Evolutionary conservation across 176 grass and related monocot genomes (phyloP).

Genomic region (Elymus sibiricus): DNA sequence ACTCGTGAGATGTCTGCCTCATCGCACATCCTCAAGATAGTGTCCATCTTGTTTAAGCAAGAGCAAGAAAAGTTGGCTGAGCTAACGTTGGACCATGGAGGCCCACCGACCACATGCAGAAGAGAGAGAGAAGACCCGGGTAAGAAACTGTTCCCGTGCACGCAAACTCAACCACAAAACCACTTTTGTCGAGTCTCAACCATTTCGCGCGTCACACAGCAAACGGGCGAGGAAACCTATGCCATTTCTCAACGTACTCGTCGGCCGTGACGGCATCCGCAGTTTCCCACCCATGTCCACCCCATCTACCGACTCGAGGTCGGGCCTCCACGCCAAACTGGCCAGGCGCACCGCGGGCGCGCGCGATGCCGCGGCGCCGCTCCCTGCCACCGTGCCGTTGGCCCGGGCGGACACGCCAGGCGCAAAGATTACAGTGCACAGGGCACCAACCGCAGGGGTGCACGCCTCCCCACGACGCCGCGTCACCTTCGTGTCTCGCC

Average conservation of each 20-base stretch:
- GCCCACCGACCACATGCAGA: not conserved
- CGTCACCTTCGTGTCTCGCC: not conserved
- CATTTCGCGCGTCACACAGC: not conserved
- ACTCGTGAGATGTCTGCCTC: not conserved
- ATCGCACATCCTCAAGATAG: not conserved
- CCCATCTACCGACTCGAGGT: not conserved
- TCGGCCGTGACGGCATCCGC: not conserved
- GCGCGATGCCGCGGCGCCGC: too few relatives aligned
- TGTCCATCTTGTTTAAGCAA: not conserved
- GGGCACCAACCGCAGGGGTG: not conserved
- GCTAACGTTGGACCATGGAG: not conserved
- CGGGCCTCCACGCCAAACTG: too few relatives aligned
- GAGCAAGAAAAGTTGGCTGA: not conserved
- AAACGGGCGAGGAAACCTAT: not conserved
- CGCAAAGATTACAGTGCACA: slow-evolving; percentile 34
- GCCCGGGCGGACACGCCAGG: not conserved
- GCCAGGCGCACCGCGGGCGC: too few relatives aligned
- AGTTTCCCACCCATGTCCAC: not conserved
- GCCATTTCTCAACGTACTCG: not conserved
- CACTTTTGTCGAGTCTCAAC: not conserved
- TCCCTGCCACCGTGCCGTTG: slow-evolving; percentile 22
- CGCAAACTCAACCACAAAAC: not conserved
- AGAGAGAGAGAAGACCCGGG: not conserved
- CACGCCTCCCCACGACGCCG: slow-evolving; percentile 18
- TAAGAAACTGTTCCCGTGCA: not conserved